Base-by-base conservation (phyloP, 2,329 filamentous ascomycete species). In the Fusarium austroafricanum region DNA sequence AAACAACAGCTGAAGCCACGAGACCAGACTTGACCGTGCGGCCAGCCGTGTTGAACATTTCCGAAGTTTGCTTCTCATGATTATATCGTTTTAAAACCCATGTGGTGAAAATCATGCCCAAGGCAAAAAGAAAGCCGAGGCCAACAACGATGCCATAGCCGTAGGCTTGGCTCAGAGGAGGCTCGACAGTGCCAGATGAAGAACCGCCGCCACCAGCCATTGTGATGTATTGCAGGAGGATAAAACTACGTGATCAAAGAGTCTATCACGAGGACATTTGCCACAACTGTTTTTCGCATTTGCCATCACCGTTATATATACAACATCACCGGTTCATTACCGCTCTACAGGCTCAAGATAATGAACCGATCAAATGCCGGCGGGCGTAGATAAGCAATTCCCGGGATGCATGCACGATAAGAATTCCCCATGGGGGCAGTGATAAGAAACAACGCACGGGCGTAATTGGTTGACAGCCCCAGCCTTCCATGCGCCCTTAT, bases 11-110 rank as follows among this genome's bases (percentile, higher is more conserved):
- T 7, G 92, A 92, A 12, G 92, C 92, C 1, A 97, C 93, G 15
- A 97, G 84, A 42, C 94, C 94, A 10, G 92, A 94, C 76, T 97
- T 97, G 70, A 97, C 92, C 2, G 92, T 94, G 65, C 94, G 86
- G 18, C 93, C 93, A 49, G 94, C 94, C 0, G 94, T 97, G 67
- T 87, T 94, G 83, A 97, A 97, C 88, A 94, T 96, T 81, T 97
- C 94, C 0, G 92, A 94, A 0, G 94, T 97, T 78, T 97, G 93
- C 5, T 94, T 83, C 77, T 96, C 93, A 49, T 79, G 77, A 71
- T 80, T 81, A 71, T 80, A 87, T 75, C 43, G 40, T 4, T 70
- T 70, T 18, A 72, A n/a, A 7, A 59, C 31, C 26, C 60, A 67
- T 1, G 68, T 71, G 1, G 55, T 61, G 14, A 61, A 35, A 10